phyloP scores from a whole-genome alignment of 192 early-diverging fungal species.

The Gryganskiella cystojenkinii region DNA sequence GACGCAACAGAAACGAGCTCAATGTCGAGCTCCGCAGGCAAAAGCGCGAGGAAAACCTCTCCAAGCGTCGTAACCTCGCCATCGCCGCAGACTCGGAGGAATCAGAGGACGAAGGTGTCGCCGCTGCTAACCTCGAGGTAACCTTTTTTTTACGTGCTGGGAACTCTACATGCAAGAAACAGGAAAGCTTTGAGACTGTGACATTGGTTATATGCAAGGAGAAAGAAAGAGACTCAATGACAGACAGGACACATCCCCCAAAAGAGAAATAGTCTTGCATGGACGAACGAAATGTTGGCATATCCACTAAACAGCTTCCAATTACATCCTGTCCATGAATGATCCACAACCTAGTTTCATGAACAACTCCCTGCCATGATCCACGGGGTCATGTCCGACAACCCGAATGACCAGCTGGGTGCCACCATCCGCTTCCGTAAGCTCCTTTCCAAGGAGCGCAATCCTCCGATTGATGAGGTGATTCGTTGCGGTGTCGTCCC shows the following conservation, averaged over 20 bases:
- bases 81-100: conserved; percentile 66
- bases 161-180: background rate
- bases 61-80: conserved; percentile 92
- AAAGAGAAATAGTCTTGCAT: too few species aligned
- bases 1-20: conserved; percentile 92
- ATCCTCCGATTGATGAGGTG: conserved; percentile 97
- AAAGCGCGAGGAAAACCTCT: conserved; percentile 93
- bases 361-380: conserved; percentile 87
- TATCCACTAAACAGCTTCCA: too few species aligned
- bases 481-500: conserved; percentile 94
- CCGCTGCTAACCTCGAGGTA: conserved; percentile 68
- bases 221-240: too few species aligned
- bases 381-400: conserved; percentile 77
- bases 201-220: too few species aligned
- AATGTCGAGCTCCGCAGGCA: conserved; percentile 95
- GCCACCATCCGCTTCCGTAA: conserved; percentile 94
- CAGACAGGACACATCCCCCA: too few species aligned
- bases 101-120: conserved; percentile 83
- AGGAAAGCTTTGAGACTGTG: too few species aligned
- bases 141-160: background rate
- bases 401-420: conserved; percentile 81
- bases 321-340: too few species aligned
- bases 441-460: conserved; percentile 92
- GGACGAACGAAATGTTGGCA: too few species aligned
- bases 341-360: too few species aligned